Evolutionary conservation across 228 moss, liverwort and hornwort genomes (phyloP), one percentile per base, ranked within the genome.

Genomic region (Sphagnum fallax): DNA sequence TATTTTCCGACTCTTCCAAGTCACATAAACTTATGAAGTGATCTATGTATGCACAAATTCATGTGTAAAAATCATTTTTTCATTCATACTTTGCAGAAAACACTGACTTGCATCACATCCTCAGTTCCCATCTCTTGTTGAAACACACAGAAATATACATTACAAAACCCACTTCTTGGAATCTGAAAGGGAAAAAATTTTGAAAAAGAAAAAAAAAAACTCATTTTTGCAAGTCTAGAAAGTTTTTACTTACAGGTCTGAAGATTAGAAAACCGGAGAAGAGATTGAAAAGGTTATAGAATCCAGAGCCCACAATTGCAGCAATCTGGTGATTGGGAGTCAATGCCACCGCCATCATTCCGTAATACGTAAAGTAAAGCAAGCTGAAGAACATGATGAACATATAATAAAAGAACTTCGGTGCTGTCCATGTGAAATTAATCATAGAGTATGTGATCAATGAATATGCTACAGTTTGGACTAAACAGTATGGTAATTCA

Each of bases 331-430:
- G 89, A 73, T 92, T 92, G 66, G 96, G 92, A 10, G 93, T 96
- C 73, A 96, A 82, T 47, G 91, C 86, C 47, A 93, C 96, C 0
- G 93, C 93, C 96, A 96, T 96, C 96, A 96, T 96, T 53, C 96
- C 96, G 53, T 96, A 96, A 58, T 70, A 96, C 0, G 96, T 93
- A 78, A 96, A 96, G 76, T 93, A 96, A 60, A 92, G 80, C 18
- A 96, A 91, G 8, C 84, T 93, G 77, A 87, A 86, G 72, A 89
- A 89, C 82, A 91, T 75, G 74, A 92, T 76, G 60, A 84, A 89
- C 16, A 88, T 77, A 60, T 89, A 96, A 89, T 89, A 96, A 71
- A 89, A 89, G 65, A 92, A 96, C 67, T 96, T 96, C 4, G 74
- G 61, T 0, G 77, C 79, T 11, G 84, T 87, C 96, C 96, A 96